These are phyloP conservation scores for Colletotrichum godetiae DNA, from an alignment of 2,329 filamentous ascomycete species.

Conservation along the genomic window DNA sequence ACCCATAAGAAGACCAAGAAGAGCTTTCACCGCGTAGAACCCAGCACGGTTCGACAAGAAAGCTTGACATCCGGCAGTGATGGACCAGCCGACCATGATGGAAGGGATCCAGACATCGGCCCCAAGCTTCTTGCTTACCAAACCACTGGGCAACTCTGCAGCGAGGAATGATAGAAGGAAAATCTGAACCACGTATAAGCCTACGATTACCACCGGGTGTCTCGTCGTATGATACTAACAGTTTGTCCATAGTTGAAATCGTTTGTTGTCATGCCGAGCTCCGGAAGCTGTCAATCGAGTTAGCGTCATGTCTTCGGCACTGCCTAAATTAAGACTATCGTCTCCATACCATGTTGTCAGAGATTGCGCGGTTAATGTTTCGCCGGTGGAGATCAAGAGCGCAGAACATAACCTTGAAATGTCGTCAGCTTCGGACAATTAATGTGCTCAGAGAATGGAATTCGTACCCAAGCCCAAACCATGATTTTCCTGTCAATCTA, in stretches of 20 bases:
- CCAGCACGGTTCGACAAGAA: conserved; percentile 48
- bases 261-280: conserved; percentile 56
- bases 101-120: conserved; percentile 58
- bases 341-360: conserved; percentile 48
- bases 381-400: conserved; percentile 57
- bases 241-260: conserved; percentile 58
- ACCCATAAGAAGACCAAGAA: conserved; percentile 60
- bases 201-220: background rate
- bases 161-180: conserved; percentile 57
- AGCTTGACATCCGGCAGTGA: conserved; percentile 52
- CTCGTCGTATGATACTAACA: conserved; percentile 36
- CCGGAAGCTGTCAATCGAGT: conserved; percentile 42
- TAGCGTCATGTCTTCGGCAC: background rate
- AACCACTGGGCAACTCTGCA: conserved; percentile 60
- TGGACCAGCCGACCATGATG: conserved; percentile 54
- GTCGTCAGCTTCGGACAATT: background rate
- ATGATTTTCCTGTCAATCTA: conserved; percentile 59
- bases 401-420: conserved; percentile 52
- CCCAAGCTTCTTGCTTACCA: conserved; percentile 63
- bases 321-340: background rate
- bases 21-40: conserved; percentile 54
- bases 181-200: conserved; percentile 44
- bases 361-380: conserved; percentile 58
- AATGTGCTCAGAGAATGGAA: background rate
- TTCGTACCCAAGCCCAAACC: conserved; percentile 51